phyloP scores from a whole-genome alignment of 2,329 filamentous ascomycete species.

The Canariomyces notabilis region DNA sequence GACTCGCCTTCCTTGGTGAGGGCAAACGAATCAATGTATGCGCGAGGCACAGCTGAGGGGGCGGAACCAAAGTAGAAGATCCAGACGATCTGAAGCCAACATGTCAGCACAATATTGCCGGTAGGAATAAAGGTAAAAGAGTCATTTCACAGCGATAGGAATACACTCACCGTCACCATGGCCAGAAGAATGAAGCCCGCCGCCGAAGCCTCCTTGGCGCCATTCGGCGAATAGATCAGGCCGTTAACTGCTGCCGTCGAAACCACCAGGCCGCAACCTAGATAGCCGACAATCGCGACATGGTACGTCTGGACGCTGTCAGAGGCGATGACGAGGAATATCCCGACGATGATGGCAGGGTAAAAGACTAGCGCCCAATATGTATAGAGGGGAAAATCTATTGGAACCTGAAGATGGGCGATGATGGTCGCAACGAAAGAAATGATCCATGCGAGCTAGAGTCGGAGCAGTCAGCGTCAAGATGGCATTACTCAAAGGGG shows the following conservation, averaged over 20 bases:
- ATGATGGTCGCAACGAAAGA: conserved; percentile 83
- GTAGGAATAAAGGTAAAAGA: background rate
- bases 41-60: conserved; percentile 76
- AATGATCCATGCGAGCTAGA: conserved; percentile 89
- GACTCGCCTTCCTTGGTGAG: conserved; percentile 77
- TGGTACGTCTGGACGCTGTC: conserved; percentile 84
- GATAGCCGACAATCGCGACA: conserved; percentile 84
- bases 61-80: conserved; percentile 98
- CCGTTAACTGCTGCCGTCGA: conserved; percentile 82
- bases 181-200: conserved; percentile 92
- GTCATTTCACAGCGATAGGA: background rate
- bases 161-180: conserved; percentile 69
- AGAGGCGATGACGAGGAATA: conserved; percentile 77
- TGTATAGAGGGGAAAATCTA: conserved; percentile 72
- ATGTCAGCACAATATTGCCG: conserved; percentile 3
- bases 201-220: conserved; percentile 75
- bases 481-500: background rate
- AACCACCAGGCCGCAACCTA: conserved; percentile 76
- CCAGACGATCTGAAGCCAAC: conserved; percentile 74
- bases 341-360: conserved; percentile 73
- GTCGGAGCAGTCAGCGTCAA: conserved; percentile 10
- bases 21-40: conserved; percentile 93
- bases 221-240: conserved; percentile 70
- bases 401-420: conserved; percentile 49
- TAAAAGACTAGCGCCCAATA: conserved; percentile 92